Evolutionary conservation across 768 basidiomycete genomes (phyloP), one percentile per base, ranked within the genome.

Genomic region (Gautieria morchelliformis): DNA sequence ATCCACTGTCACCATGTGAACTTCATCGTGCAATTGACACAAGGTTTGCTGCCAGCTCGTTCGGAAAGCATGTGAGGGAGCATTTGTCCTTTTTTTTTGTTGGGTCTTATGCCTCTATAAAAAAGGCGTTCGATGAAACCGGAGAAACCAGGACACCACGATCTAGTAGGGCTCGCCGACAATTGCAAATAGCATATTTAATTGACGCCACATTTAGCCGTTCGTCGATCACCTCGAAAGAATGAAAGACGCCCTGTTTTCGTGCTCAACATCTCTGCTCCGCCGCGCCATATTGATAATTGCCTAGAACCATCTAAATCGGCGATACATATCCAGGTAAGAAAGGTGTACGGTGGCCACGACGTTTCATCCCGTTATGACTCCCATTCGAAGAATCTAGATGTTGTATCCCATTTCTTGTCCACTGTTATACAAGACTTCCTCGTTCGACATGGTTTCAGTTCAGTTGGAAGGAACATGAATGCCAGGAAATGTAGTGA

Each of bases 181-280:
- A 44, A 5, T 44, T 12, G 10, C 35, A 9, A 9, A 37, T 37
- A 17, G n/a, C n/a, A 12, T 41, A 44, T 44, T n/a, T 44, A 12
- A 44, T 44, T 44, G 11, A 44, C 17, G n/a, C 17, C 8, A 44
- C 42, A 59, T 53, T 39, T 57, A 89, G 87, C 71, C 51, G 65
- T 65, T 45, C 81, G 88, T 59, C 78, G 86, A 35, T 87, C 92
- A 35, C 88, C 92, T 33, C 82, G 86, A 41, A 92, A 89, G 70
- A 68, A 72, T 22, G 90, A 92, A 65, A 84, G 83, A 68, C 81
- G 81, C 67, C 84, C 93, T 5, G 81, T 93, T 59, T 97, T 89
- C 67, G 85, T 93, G 47, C 72, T 98, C 48, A 84, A 89, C 65
- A 65, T 98, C 58, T 75, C 72, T 9, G 70, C 93, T 19, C 83